These are phyloP conservation scores for Rhizophora apiculata DNA, from an alignment of 345 rosid species.

Conservation along the genomic window DNA sequence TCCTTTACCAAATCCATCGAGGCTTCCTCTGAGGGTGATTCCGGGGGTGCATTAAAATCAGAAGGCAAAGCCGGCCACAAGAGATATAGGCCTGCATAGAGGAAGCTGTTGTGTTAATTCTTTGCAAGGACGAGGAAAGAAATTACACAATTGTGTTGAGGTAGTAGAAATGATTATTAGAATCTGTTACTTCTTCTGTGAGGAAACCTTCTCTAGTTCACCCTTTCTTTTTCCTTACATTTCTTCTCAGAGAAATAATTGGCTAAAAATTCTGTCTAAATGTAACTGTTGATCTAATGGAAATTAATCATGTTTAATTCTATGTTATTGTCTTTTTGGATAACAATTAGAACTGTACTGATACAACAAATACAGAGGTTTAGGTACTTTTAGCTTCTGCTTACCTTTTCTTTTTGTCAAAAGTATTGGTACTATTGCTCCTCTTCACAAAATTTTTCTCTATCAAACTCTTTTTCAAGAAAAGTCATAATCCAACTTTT, in stretches of 20 bases:
- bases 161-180: constrained; percentile 32
- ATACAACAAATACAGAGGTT: constrained; percentile 1
- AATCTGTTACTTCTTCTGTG: constrained; percentile 27
- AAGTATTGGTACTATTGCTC: constrained; percentile 20
- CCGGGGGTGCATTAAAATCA: constrained; percentile 53
- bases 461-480: constrained; percentile 23
- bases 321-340: background rate
- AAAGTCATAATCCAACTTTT: constrained; percentile 8
- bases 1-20: constrained; percentile 59
- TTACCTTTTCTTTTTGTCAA: constrained; percentile 25
- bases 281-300: constrained; percentile 38
- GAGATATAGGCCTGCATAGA: constrained; percentile 51
- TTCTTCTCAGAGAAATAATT: constrained; percentile 34
- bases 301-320: constrained; percentile 26
- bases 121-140: constrained; percentile 23
- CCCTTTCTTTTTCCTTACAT: constrained; percentile 19
- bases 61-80: constrained; percentile 51
- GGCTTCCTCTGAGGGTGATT: constrained; percentile 63
- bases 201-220: constrained; percentile 25
- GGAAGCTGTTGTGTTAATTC: constrained; percentile 7
- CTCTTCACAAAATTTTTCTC: constrained; percentile 21
- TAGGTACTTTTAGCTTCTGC: constrained; percentile 24
- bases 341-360: constrained; percentile 14
- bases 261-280: constrained; percentile 22
- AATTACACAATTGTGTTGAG: constrained; percentile 27